phyloP scores from a whole-genome alignment of 148 eudicot species.

The Chenopodium formosanum region DNA sequence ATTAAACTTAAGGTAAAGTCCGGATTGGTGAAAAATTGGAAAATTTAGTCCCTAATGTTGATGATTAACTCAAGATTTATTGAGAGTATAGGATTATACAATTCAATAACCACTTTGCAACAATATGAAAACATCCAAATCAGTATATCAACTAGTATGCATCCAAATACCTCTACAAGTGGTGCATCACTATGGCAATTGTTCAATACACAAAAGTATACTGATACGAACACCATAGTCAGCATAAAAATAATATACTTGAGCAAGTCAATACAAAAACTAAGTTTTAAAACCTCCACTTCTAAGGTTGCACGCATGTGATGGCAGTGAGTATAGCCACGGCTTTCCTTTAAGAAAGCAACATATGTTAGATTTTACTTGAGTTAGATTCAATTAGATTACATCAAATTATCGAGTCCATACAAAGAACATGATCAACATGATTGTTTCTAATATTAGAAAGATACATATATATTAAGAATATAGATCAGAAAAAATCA shows the following conservation, averaged over 20 bases:
- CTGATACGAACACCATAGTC: not conserved
- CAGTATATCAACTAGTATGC: too few relatives aligned
- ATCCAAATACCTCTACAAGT: too few relatives aligned
- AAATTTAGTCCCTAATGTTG: too few relatives aligned
- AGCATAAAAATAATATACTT: not conserved
- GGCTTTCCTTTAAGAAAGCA: not conserved
- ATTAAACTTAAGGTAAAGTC: too few relatives aligned
- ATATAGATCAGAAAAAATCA: not conserved
- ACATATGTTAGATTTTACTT: not conserved
- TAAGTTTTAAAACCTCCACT: not conserved
- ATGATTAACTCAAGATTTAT: too few relatives aligned
- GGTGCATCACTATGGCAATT: not conserved
- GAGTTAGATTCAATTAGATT: not conserved
- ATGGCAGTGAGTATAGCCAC: not conserved
- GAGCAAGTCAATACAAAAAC: not conserved
- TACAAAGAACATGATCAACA: constrained; percentile 1
- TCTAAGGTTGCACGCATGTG: not conserved
- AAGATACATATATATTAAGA: not conserved
- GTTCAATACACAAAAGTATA: not conserved
- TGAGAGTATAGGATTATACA: too few relatives aligned
- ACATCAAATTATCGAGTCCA: not conserved
- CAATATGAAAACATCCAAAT: too few relatives aligned
- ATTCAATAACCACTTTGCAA: too few relatives aligned
- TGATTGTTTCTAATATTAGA: not conserved
- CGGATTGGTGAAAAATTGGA: too few relatives aligned